phyloP scores from a whole-genome alignment of 2,329 filamentous ascomycete genomes.

The Claviceps spartinae region DNA sequence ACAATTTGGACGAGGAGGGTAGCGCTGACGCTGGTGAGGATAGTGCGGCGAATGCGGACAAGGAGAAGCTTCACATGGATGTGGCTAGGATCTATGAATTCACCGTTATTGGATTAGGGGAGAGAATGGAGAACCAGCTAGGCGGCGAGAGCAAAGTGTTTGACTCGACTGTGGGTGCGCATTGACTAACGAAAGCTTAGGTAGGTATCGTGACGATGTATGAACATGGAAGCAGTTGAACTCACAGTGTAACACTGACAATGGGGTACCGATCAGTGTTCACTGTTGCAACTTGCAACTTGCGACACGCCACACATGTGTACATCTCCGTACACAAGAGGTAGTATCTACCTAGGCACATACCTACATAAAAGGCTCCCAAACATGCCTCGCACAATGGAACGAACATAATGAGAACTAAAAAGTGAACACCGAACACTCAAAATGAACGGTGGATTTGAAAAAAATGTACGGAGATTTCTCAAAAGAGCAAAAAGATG shows the following conservation, averaged over 20 bases:
- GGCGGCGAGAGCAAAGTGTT: conserved; percentile 9
- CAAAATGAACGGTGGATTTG: too few species aligned
- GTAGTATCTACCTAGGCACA: too few species aligned
- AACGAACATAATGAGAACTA: too few species aligned
- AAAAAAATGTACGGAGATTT: too few species aligned
- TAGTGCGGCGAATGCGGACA: conserved; percentile 29
- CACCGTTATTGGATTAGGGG: conserved; percentile 62
- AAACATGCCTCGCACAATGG: too few species aligned
- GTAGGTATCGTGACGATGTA: background rate
- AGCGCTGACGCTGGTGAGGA: conserved; percentile 5
- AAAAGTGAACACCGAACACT: too few species aligned
- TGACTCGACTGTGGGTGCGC: conserved; percentile 1
- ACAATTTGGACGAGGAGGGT: background rate
- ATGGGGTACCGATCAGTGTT: too few species aligned
- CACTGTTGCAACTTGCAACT: too few species aligned
- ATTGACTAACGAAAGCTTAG: background rate
- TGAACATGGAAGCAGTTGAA: background rate
- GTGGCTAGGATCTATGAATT: conserved; percentile 66
- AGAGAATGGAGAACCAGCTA: conserved; percentile 40
- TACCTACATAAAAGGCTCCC: too few species aligned
- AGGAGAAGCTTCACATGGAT: conserved; percentile 49
- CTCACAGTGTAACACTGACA: background rate
- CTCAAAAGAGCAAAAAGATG: background rate
- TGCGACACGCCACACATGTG: too few species aligned
- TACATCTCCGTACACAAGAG: too few species aligned